A percentile compares a stretch with the other conserved stretches of the same genome.
Conservation (phyloP, 139 green algal species). For the Chlamydomonas schloesseri region DNA sequence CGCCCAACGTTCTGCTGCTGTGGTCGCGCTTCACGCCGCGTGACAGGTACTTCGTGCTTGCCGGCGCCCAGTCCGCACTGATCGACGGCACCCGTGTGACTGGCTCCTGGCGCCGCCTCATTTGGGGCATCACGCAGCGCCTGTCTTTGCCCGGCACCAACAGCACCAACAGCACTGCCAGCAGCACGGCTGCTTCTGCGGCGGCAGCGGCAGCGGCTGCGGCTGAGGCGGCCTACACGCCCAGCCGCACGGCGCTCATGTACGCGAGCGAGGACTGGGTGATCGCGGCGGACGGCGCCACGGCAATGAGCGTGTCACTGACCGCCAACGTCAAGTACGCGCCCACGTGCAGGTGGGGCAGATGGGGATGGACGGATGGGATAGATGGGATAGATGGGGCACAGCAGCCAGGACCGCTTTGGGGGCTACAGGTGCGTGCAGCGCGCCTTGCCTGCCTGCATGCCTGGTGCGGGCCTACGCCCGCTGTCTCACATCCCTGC, state of each 20-base stretch:
- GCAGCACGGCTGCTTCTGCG: background rate
- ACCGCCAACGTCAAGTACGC: slow-evolving; percentile 24
- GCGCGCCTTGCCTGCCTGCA: no score
- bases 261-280: slow-evolving; percentile 7
- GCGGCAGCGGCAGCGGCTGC: background rate
- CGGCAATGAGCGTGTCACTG: background rate
- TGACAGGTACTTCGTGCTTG: slow-evolving; percentile 20
- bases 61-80: slow-evolving; percentile 6
- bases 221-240: background rate
- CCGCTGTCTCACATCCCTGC: no score
- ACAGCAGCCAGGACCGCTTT: no score
- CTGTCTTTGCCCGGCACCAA: background rate
- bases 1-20: no score
- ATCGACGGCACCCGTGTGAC: background rate
- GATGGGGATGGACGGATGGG: no score
- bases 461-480: no score
- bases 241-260: slow-evolving; percentile 13
- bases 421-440: no score
- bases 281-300: background rate
- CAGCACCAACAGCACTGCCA: background rate
- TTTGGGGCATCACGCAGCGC: slow-evolving; percentile 17
- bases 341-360: background rate
- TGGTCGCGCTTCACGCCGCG: no score
- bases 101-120: slow-evolving; percentile 19
- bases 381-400: no score